Conservation (phyloP, 2,329 filamentous ascomycete species). For the Cercospora zeae-maydis region DNA sequence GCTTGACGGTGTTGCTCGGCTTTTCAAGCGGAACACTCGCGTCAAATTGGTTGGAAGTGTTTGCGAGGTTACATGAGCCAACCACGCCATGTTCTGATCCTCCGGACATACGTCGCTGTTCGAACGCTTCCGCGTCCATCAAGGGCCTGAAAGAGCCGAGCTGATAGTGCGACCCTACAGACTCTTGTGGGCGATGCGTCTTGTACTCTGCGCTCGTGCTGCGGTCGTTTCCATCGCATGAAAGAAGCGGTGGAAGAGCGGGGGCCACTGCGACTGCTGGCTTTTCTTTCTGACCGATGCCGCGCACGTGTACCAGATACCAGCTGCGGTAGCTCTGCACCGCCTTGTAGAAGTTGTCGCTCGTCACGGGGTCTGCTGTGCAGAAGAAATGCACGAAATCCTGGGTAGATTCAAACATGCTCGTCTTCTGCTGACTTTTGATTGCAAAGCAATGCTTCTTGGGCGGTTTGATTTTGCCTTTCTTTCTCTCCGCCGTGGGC, state of each 20-base stretch:
- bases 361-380: slow-evolving; percentile 66
- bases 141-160: slow-evolving; percentile 66
- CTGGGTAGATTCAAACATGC: slow-evolving; percentile 74
- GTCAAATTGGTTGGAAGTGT: slow-evolving; percentile 27
- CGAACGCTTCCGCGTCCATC: slow-evolving; percentile 59
- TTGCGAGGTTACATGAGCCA: slow-evolving; percentile 18
- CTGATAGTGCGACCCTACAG: slow-evolving; percentile 54
- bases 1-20: slow-evolving; percentile 18
- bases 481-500: slow-evolving; percentile 64
- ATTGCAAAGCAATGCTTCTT: slow-evolving; percentile 83
- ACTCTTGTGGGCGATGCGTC: slow-evolving; percentile 31
- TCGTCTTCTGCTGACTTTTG: slow-evolving; percentile 86
- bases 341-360: slow-evolving; percentile 65
- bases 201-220: slow-evolving; percentile 16
- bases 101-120: slow-evolving; percentile 27
- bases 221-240: slow-evolving; percentile 32
- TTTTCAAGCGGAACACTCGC: slow-evolving; percentile 25
- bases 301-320: slow-evolving; percentile 76
- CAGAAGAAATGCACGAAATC: slow-evolving; percentile 93
- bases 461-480: slow-evolving; percentile 72
- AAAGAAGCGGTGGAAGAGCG: slow-evolving; percentile 26
- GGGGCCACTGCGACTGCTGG: slow-evolving; percentile 19
- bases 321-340: slow-evolving; percentile 85
- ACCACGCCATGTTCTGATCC: slow-evolving; percentile 3
- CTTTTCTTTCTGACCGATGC: slow-evolving; percentile 47